Evolutionary conservation across 75 land plant genomes (phyloP).

Genomic region (Pseudotsuga menziesii): DNA sequence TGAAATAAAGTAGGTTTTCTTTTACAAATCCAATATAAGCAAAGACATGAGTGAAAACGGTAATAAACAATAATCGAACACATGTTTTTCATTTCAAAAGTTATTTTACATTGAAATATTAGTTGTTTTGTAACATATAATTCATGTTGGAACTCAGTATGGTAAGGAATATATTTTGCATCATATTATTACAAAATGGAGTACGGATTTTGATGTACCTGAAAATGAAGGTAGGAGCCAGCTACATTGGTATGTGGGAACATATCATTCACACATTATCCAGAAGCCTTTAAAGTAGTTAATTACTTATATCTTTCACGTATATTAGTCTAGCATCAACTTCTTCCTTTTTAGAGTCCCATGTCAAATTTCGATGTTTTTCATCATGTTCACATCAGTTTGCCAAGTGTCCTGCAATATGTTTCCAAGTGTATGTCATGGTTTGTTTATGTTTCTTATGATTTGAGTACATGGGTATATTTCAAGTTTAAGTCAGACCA

Average conservation of each 20-base stretch:
- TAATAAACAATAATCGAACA: background rate
- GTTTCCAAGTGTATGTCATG: background rate
- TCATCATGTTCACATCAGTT: background rate
- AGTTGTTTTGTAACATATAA: conserved; percentile 49
- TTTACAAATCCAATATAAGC: background rate
- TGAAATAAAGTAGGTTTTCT: too few relatives aligned
- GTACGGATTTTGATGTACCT: conserved; percentile 77
- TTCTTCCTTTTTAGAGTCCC: background rate
- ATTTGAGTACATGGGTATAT: background rate
- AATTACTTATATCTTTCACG: background rate
- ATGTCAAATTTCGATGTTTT: background rate
- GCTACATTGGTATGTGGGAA: conserved; percentile 79
- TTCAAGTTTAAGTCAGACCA: background rate
- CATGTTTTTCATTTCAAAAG: background rate
- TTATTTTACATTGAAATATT: background rate
- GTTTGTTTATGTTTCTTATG: background rate
- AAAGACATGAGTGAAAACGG: background rate
- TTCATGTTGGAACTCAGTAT: conserved; percentile 97
- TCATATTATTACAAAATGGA: conserved; percentile 71
- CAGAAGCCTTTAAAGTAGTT: background rate
- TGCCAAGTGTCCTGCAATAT: background rate
- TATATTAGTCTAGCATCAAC: background rate
- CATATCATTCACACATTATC: background rate
- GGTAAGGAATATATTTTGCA: conserved; percentile 86
- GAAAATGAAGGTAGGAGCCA: conserved; percentile 95